Evolutionary conservation across 768 basidiomycete genomes (phyloP).

Genomic region (Suillus brevipes): DNA sequence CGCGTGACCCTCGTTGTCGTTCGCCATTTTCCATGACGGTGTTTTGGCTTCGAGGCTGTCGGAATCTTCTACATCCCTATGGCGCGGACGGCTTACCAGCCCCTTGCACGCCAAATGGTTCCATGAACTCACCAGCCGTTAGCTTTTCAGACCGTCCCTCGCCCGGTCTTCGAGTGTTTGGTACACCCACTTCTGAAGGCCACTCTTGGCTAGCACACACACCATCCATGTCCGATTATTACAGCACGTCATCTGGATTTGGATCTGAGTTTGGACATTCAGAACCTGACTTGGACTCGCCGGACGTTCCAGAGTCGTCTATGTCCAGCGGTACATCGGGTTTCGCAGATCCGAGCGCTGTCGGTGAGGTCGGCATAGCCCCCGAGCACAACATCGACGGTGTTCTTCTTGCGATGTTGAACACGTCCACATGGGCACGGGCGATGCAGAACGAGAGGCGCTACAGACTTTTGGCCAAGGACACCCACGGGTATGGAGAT

Average conservation of each 20-base stretch:
- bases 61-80: neutral
- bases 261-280: neutral
- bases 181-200: conserved; percentile 9
- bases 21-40: conserved; percentile 45
- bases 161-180: neutral
- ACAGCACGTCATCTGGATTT: neutral
- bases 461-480: conserved; percentile 54
- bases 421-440: conserved; percentile 36
- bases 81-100: neutral
- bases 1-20: conserved; percentile 48
- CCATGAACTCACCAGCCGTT: neutral
- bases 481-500: conserved; percentile 68
- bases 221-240: neutral
- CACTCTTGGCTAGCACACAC: conserved; percentile 16
- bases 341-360: neutral
- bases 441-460: conserved; percentile 60
- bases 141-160: neutral
- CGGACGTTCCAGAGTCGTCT: neutral
- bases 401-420: neutral
- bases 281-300: neutral
- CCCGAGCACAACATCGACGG: neutral
- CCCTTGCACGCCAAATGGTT: neutral
- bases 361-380: neutral
- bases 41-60: neutral
- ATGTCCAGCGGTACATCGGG: neutral